A percentile compares a stretch with the other conserved stretches of the same genome.
phyloP scores from a whole-genome alignment of 1,139 yeast genomes.

The Yamadazyma diddensiae region DNA sequence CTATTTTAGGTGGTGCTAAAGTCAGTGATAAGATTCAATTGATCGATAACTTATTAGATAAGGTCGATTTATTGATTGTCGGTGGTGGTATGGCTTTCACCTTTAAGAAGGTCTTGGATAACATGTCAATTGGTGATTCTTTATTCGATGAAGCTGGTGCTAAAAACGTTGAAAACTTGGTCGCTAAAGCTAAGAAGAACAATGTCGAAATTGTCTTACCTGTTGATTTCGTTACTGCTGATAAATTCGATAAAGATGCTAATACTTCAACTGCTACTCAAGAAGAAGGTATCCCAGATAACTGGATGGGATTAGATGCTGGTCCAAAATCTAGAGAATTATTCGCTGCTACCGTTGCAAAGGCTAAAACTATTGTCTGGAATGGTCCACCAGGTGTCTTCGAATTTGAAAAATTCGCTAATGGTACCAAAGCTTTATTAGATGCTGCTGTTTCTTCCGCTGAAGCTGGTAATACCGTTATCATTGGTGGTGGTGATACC shows the following conservation, averaged over 20 bases:
- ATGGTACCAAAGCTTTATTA: slow-evolving; percentile 85
- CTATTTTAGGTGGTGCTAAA: slow-evolving; percentile 98
- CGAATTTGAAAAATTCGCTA: slow-evolving; percentile 86
- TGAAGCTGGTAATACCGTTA: slow-evolving; percentile 86
- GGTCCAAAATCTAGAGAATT: slow-evolving; percentile 84
- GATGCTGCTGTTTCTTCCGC: slow-evolving; percentile 86
- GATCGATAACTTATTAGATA: slow-evolving; percentile 93
- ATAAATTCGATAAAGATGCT: slow-evolving; percentile 89
- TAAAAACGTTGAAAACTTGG: slow-evolving; percentile 81
- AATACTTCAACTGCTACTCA: slow-evolving; percentile 75
- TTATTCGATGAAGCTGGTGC: slow-evolving; percentile 91
- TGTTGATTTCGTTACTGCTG: slow-evolving; percentile 91
- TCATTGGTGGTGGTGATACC: slow-evolving; percentile 99
- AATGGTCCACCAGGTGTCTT: slow-evolving; percentile 99
- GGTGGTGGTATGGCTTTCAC: slow-evolving; percentile 99
- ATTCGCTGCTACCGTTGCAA: slow-evolving; percentile 74
- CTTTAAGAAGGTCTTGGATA: slow-evolving; percentile 86
- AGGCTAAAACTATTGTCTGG: slow-evolving; percentile 97
- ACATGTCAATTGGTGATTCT: slow-evolving; percentile 84
- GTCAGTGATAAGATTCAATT: slow-evolving; percentile 96
- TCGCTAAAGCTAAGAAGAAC: slow-evolving; percentile 93
- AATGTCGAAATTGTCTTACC: slow-evolving; percentile 90
- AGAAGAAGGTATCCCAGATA: slow-evolving; percentile 85
- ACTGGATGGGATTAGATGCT: slow-evolving; percentile 92
- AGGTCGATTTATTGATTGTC: slow-evolving; percentile 86